phyloP scores from a whole-genome alignment of 2,329 filamentous ascomycete genomes.

The Claviceps monticola region DNA sequence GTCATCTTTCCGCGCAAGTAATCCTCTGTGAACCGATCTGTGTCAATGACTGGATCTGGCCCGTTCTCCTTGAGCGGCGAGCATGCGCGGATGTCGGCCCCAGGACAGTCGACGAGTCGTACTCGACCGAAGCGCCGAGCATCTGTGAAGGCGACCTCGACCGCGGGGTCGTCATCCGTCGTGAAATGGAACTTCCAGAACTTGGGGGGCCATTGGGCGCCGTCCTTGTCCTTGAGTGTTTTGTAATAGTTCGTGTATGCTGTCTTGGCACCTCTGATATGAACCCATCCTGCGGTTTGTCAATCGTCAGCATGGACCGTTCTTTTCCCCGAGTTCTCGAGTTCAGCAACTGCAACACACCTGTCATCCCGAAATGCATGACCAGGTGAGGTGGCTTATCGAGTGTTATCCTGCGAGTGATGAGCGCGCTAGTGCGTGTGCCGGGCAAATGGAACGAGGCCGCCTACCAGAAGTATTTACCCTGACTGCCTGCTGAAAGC shows the following conservation, averaged over 20 bases:
- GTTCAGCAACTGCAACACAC: constrained; percentile 15
- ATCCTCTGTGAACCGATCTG: constrained; percentile 58
- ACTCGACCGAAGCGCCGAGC: constrained; percentile 65
- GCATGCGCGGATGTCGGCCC: constrained; percentile 57
- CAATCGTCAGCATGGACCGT: constrained; percentile 2
- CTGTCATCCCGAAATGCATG: constrained; percentile 73
- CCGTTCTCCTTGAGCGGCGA: constrained; percentile 83
- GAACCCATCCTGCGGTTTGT: constrained; percentile 54
- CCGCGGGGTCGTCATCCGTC: constrained; percentile 37
- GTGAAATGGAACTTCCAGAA: constrained; percentile 78
- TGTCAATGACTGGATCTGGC: constrained; percentile 79
- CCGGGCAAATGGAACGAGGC: constrained; percentile 6
- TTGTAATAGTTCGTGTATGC: constrained; percentile 76
- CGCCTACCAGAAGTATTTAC: constrained; percentile 90
- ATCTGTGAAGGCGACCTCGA: constrained; percentile 71
- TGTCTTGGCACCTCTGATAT: constrained; percentile 66
- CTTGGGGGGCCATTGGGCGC: constrained; percentile 68
- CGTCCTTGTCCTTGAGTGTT: constrained; percentile 45
- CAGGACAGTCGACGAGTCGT: constrained; percentile 68
- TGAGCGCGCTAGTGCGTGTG: constrained; percentile 17
- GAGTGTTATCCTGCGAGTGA: constrained; percentile 30
- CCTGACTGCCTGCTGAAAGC: constrained; percentile 62
- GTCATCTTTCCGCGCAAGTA: constrained; percentile 61
- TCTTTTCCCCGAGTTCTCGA: background rate
- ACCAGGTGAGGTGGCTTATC: constrained; percentile 72